These are phyloP conservation scores for Spiromastix sp. DNA, from an alignment of 2,329 filamentous ascomycete genomes.

Conservation along the genomic window DNA sequence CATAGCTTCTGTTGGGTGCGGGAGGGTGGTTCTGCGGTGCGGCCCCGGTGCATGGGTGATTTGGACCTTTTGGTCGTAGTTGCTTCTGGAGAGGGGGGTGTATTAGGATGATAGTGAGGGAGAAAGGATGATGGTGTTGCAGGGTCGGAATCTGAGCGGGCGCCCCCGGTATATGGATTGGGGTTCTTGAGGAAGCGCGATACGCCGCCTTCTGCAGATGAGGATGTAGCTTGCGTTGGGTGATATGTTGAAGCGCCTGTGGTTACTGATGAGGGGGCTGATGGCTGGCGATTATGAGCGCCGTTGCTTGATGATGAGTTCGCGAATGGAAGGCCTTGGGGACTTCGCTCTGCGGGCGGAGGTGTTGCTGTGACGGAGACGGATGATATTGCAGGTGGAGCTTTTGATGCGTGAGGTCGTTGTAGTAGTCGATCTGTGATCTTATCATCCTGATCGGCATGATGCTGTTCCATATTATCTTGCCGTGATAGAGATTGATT, in stretches of 20 bases:
- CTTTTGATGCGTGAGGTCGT: slow-evolving; percentile 32
- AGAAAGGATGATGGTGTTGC: slow-evolving; percentile 38
- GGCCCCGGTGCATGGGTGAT: slow-evolving; percentile 22
- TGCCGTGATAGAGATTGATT: no score
- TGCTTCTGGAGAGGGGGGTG: slow-evolving; percentile 31
- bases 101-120: slow-evolving; percentile 37
- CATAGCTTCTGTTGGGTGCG: slow-evolving; percentile 40
- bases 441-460: no score
- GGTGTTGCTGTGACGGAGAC: slow-evolving; percentile 36
- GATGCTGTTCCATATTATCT: no score
- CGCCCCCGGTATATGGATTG: slow-evolving; percentile 19
- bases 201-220: slow-evolving; percentile 38
- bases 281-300: slow-evolving; percentile 16
- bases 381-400: slow-evolving; percentile 39
- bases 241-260: slow-evolving; percentile 21
- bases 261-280: slow-evolving; percentile 19
- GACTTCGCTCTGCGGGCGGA: slow-evolving; percentile 22
- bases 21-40: slow-evolving; percentile 31
- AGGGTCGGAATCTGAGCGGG: slow-evolving; percentile 32
- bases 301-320: slow-evolving; percentile 25
- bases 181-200: slow-evolving; percentile 34
- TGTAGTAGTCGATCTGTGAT: slow-evolving; percentile 28
- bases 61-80: slow-evolving; percentile 18
- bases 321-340: slow-evolving; percentile 26
- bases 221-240: slow-evolving; percentile 32